Evolutionary conservation across 495 filamentous ascomycete genomes (phyloP), one percentile per base, ranked within the genome.

Genomic region (Penicillium lagena): DNA sequence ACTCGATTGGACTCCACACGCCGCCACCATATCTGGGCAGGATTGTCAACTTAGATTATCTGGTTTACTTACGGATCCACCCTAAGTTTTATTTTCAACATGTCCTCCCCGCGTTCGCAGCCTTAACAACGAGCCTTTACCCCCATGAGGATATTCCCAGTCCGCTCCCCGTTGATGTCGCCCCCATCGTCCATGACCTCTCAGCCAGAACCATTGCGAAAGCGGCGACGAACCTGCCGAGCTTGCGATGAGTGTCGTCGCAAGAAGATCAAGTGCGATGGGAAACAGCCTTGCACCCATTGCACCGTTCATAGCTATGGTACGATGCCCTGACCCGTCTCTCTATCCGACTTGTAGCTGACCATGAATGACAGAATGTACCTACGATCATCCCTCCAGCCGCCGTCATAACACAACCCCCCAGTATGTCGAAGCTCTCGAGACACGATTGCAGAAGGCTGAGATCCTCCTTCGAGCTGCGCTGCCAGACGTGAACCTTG

Each of bases 181-280:
- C n/a, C n/a, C n/a, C n/a, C n/a, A n/a, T n/a, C n/a, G n/a, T n/a
- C n/a, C n/a, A n/a, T n/a, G 10, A 51, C 51, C 40, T 68, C 72
- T 54, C 55, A 59, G 33, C 47, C 64, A 15, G 56, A 70, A 42
- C 88, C 85, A 29, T 68, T 90, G 50, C 90, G 95, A 66, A 95
- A 96, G 67, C 77, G 90, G 39, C 78, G 90, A 22, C 74, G 90
- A 58, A 90, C 95, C 28, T 94, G 89, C 35, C 76, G 90, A 44
- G 90, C 90, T 12, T 96, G 90, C 70, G 93, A 97, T 60, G 93
- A 98, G 61, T 98, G 90, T 59, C 79, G 93, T 38, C 76, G 93
- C 53, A 98, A 98, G 67, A 98, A 98, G 67, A 96, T 97, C 63
- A 98, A 96, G 65, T 97, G 91, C 57, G 91, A 96, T 59, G 93